Base-by-base conservation (phyloP, 148 eudicot genomes). In the Chenopodium suecicum region DNA sequence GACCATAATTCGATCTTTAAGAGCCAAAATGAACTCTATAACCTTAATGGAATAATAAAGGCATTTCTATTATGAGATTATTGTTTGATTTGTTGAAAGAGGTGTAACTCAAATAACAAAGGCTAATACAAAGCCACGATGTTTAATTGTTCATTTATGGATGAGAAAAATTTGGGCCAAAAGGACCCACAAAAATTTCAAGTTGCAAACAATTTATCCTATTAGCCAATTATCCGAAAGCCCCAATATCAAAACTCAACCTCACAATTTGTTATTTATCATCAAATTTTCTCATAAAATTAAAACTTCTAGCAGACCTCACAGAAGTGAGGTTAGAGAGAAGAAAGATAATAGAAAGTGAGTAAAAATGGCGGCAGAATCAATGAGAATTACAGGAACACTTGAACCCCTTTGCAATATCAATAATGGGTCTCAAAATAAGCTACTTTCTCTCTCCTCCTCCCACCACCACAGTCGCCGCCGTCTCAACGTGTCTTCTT, bases 321-420 rank as follows among this genome's bases (percentile, higher is more conserved):
- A 74, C 44, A 44, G 7, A 70, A 41, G 27, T 48, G 25, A 58
- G 75, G 54, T 50, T 11, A 56, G 54, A 65, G 73, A 47, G 76
- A 56, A 71, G 19, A 14, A 25, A 44, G 22, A 16, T 37, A 41
- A 41, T 41, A 41, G 8, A 31, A 29, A 54, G 13, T 14, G 63
- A 34, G 10, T 46, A 62, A 74, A 81, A 85, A 85, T 85, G 87
- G 84, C 87, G 44, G 82, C 84, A 66, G 76, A 85, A 75, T 29
- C 84, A 67, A 25, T 85, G 64, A 85, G 82, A 64, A 67, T 85
- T 54, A 58, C 79, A 7, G 81, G 79, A 11, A 85, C 76, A 2
- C 7, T 85, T 7, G 87, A 85, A 37, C 84, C 90, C 1, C 68
- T 90, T 25, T 88, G 92, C 86, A 88, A 82, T 62, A 84, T 89